Base-by-base conservation (phyloP, 129 eudicot genomes). In the Heracleum sosnowskyi region DNA sequence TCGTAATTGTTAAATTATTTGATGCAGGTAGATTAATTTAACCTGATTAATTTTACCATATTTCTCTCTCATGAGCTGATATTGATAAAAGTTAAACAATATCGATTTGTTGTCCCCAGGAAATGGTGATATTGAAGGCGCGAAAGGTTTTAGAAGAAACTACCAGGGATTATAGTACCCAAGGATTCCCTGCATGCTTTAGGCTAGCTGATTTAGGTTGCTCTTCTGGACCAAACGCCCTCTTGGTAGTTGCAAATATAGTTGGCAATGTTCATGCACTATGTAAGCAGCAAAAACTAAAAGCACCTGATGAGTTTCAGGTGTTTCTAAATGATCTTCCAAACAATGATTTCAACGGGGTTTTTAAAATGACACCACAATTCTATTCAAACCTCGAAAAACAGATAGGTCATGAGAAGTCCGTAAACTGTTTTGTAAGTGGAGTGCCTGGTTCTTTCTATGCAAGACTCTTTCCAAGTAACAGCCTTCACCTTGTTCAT, bases 181-280 rank as follows among this genome's bases (percentile, higher is more conserved):
- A 64, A 0, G 36, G 35, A 1, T 64, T 64, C 17, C 37, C 2
- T 6, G 47, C 29, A 34, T 68, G 79, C 70, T 46, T 77, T 10
- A 80, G 51, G 66, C 57, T 82, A 11, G 88, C 73, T 4, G 83
- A 85, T 16, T 46, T 85, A 8, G 87, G 87, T 4, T 84, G n/a
- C n/a, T n/a, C n/a, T n/a, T n/a, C n/a, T n/a, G n/a, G n/a, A n/a
- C n/a, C n/a, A n/a, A n/a, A n/a, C n/a, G n/a, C n/a, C n/a, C n/a
- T n/a, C n/a, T n/a, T n/a, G n/a, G n/a, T n/a, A n/a, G n/a, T n/a
- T n/a, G n/a, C n/a, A n/a, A n/a, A n/a, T n/a, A n/a, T n/a, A n/a
- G n/a, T n/a, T n/a, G n/a, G n/a, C n/a, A n/a, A n/a, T n/a, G n/a
- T n/a, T n/a, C n/a, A n/a, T n/a, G n/a, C n/a, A n/a, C n/a, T n/a